Evolutionary conservation across 2,329 filamentous ascomycete species (phyloP).

Genomic region (Pseudopyricularia javanii): DNA sequence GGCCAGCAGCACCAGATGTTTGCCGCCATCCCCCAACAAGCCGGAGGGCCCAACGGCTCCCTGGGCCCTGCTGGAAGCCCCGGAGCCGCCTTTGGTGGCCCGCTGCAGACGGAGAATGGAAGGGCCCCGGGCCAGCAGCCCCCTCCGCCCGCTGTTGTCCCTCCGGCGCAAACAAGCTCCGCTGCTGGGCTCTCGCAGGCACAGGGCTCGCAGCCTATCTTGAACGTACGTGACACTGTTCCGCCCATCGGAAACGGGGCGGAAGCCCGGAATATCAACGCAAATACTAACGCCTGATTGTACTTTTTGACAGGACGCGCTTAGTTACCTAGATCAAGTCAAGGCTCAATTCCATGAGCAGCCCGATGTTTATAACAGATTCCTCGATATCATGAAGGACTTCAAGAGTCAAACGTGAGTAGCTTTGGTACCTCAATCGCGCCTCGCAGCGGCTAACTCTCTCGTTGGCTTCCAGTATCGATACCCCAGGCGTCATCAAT

Average conservation of each 20-base stretch:
- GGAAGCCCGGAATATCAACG: not conserved
- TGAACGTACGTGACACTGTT: slow-evolving; percentile 43
- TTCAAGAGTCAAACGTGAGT: slow-evolving; percentile 94
- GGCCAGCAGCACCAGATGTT: slow-evolving; percentile 44
- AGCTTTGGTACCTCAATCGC: not conserved
- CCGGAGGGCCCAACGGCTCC: slow-evolving; percentile 36
- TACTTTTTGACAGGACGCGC: slow-evolving; percentile 40
- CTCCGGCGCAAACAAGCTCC: slow-evolving; percentile 21
- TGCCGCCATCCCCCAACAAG: slow-evolving; percentile 36
- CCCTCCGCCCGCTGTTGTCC: slow-evolving; percentile 31
- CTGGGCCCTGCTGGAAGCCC: slow-evolving; percentile 48
- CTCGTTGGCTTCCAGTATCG: slow-evolving; percentile 49
- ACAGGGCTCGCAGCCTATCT: slow-evolving; percentile 74
- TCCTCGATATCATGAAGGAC: slow-evolving; percentile 98
- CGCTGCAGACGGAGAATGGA: slow-evolving; percentile 48
- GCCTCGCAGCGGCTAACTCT: not conserved
- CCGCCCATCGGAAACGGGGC: not conserved
- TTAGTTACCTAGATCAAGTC: slow-evolving; percentile 95
- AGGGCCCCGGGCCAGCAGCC: slow-evolving; percentile 50
- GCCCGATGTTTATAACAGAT: slow-evolving; percentile 92
- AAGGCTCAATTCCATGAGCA: slow-evolving; percentile 97
- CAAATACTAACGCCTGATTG: not conserved
- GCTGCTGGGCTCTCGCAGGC: slow-evolving; percentile 44
- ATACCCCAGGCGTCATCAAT: slow-evolving; percentile 94
- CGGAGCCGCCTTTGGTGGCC: slow-evolving; percentile 56